Conservation (phyloP, 2,329 filamentous ascomycete species). For the Juglanconis sp. region DNA sequence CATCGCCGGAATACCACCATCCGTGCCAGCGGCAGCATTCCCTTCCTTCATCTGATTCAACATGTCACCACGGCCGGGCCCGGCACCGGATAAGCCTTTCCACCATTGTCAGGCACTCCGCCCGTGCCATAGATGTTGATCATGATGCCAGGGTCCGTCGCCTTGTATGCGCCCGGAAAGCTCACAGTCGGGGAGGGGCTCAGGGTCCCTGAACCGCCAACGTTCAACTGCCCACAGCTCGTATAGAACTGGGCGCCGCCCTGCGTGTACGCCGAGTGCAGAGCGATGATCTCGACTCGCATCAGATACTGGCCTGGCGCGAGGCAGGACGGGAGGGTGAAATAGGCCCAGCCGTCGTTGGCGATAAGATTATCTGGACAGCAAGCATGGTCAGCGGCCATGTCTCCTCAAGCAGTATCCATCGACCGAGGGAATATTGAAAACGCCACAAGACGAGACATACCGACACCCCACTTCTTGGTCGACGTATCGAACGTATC, state of each 20-base stretch:
- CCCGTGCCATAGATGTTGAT: constrained; percentile 44
- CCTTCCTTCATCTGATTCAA: constrained; percentile 15
- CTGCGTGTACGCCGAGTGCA: constrained; percentile 43
- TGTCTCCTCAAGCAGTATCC: neutral
- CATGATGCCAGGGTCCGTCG: constrained; percentile 41
- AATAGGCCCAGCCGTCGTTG: constrained; percentile 43
- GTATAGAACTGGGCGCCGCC: constrained; percentile 42
- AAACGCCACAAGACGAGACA: neutral
- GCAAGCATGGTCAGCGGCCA: neutral
- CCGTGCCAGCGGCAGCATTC: neutral
- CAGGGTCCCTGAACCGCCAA: constrained; percentile 36
- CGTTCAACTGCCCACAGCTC: constrained; percentile 39
- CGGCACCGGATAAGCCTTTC: constrained; percentile 37
- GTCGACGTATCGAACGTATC: constrained; percentile 42
- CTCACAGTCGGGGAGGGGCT: constrained; percentile 34
- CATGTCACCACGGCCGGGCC: constrained; percentile 33
- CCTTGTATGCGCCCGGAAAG: constrained; percentile 44
- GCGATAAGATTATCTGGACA: constrained; percentile 36
- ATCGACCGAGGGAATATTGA: too few relatives aligned
- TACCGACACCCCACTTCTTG: constrained; percentile 44
- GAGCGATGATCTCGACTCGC: constrained; percentile 50
- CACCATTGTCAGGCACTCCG: constrained; percentile 39
- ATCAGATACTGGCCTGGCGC: constrained; percentile 54
- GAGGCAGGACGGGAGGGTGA: constrained; percentile 48
- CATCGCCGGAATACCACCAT: neutral